Percentiles rank a stretch among this genome's conserved stretches.
These are phyloP conservation scores for Fusarium dlaminii DNA, from an alignment of 2,329 filamentous ascomycete species.

Conservation along the genomic window DNA sequence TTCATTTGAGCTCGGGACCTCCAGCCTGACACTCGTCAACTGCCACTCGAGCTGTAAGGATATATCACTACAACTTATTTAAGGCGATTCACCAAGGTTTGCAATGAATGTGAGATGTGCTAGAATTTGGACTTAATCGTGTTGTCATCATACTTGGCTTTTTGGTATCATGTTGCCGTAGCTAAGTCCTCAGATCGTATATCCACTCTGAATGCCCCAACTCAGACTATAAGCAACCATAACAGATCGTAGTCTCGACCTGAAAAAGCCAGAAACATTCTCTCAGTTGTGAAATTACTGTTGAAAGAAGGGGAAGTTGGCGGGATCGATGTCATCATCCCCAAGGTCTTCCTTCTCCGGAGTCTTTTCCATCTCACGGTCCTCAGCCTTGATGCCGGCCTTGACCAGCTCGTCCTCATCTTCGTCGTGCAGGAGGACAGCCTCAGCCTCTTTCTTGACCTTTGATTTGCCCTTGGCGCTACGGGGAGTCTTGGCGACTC, in stretches of 20 bases:
- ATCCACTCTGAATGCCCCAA: neutral
- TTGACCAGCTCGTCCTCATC: conserved; percentile 29
- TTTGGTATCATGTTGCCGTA: neutral
- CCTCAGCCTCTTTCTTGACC: conserved; percentile 38
- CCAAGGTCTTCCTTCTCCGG: conserved; percentile 18
- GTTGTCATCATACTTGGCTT: conserved; percentile 7
- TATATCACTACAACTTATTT: neutral
- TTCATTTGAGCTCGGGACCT: neutral
- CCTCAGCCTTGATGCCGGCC: conserved; percentile 29
- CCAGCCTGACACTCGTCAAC: neutral
- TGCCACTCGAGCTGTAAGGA: neutral
- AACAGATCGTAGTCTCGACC: neutral
- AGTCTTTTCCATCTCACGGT: conserved; percentile 31
- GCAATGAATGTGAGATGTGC: neutral
- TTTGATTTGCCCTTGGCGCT: conserved; percentile 31
- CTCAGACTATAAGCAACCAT: neutral
- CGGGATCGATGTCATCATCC: neutral
- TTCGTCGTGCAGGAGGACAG: conserved; percentile 3
- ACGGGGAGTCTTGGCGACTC: conserved; percentile 47
- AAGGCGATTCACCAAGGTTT: neutral
- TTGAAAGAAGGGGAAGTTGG: conserved; percentile 19
- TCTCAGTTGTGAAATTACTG: neutral
- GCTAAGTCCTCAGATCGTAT: conserved; percentile 10
- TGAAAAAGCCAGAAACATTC: too few species aligned
- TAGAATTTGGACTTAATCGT: neutral